Evolutionary conservation across 2,329 filamentous ascomycete genomes (phyloP), one percentile per base, ranked within the genome.

Genomic region (Rhytidhysteron rufulum): DNA sequence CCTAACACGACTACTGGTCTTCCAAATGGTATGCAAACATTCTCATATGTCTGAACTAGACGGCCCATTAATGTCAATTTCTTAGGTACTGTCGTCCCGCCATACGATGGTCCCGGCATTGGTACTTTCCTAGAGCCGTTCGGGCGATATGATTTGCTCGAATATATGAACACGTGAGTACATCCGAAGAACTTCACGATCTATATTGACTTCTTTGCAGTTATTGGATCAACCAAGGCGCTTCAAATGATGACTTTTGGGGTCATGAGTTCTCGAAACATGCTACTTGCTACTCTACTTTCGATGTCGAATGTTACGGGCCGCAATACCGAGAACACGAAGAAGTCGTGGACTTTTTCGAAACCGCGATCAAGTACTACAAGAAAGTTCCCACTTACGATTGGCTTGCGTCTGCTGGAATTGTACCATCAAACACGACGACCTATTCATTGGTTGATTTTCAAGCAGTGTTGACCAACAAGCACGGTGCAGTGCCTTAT

Each of bases 221-320:
- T 10, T 75, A 72, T 72, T 85, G 82, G 82, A 71, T 83, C 48
- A 73, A 72, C 34, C 77, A 78, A 48, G 66, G 66, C 44, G 71
- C 74, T 35, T 69, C 74, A 11, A 84, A 80, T 63, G 59, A 66
- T 37, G 70, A 75, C 24, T 78, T 86, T 65, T 85, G 81, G 80
- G 81, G 64, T 29, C 80, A 84, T 66, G 80, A 85, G 57, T 84
- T 81, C 68, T 74, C 70, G 64, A 85, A 85, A 68, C 80, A 83
- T 62, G 81, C 74, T 3, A 85, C 81, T 11, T 86, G 82, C 70
- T 85, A 69, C 68, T 79, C 74, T 34, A 83, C 76, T 44, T 85
- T 85, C 55, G 79, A 84, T 54, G 63, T 71, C 5, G 73, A 77
- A 21, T 86, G 82, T 72, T 85, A 83, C 60, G 79, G 79, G 0